Evolutionary conservation across 2,329 filamentous ascomycete species (phyloP).

Genomic region (Trichoderma atroviride): DNA sequence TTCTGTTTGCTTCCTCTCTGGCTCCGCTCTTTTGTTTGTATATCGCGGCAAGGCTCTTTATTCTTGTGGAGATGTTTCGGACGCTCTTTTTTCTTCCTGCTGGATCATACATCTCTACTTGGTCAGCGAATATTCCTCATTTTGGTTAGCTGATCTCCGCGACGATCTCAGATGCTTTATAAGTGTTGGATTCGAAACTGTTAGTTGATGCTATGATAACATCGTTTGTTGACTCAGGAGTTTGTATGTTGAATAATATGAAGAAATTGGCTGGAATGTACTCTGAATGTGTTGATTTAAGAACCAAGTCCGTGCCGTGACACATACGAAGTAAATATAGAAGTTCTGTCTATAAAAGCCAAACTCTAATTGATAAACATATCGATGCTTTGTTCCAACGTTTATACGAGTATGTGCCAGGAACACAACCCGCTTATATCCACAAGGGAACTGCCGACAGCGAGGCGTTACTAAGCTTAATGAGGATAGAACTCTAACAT

Average conservation of each 20-base stretch:
- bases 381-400: no score
- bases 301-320: no score
- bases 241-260: background rate
- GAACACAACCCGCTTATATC: background rate
- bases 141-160: background rate
- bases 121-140: background rate
- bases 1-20: background rate
- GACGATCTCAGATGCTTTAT: background rate
- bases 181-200: no score
- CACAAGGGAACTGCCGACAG: background rate
- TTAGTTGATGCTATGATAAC: no score
- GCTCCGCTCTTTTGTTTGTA: background rate
- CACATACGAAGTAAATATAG: no score
- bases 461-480: background rate
- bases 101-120: background rate
- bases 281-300: no score
- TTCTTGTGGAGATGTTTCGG: constrained; percentile 1
- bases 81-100: constrained; percentile 2
- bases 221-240: background rate
- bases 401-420: background rate
- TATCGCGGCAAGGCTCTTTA: background rate
- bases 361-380: no score
- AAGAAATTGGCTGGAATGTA: no score
- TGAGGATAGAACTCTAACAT: background rate
- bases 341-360: no score